A percentile compares a stretch with the other conserved stretches of the same genome.
Evolutionary conservation across 176 grass and related monocot species (phyloP).

Genomic region (Paspalum notatum): DNA sequence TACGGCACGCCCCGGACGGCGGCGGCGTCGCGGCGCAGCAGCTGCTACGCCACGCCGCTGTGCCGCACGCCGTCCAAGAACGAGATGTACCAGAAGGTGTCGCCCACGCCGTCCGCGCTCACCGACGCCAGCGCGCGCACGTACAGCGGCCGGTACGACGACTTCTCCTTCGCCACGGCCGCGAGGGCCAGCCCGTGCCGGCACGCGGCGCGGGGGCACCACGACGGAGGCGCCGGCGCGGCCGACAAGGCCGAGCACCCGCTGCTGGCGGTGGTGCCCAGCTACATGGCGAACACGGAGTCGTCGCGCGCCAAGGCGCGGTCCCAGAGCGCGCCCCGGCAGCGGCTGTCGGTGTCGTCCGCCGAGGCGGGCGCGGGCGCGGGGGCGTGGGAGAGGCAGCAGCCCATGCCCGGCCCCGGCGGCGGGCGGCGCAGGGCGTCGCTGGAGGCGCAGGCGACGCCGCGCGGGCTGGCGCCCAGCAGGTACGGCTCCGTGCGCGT

Average conservation of each 20-base stretch:
- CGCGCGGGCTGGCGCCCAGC: slow-evolving; percentile 6
- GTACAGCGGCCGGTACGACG: slow-evolving; percentile 63
- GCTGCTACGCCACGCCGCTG: slow-evolving; percentile 57
- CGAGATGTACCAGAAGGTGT: slow-evolving; percentile 51
- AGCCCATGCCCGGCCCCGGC: slow-evolving; percentile 26
- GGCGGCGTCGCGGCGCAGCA: slow-evolving; percentile 40
- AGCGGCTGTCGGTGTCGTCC: slow-evolving; percentile 59
- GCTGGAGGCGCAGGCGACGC: slow-evolving; percentile 47
- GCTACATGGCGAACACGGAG: slow-evolving; percentile 90
- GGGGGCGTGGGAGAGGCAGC: slow-evolving; percentile 21
- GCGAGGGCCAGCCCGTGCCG: slow-evolving; percentile 52
- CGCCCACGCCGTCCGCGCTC: slow-evolving; percentile 66
- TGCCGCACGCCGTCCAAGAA: slow-evolving; percentile 60
- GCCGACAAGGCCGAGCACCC: slow-evolving; percentile 36
- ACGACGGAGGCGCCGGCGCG: neutral
- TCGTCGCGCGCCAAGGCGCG: slow-evolving; percentile 75
- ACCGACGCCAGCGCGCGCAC: slow-evolving; percentile 68
- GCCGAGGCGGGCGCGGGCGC: neutral
- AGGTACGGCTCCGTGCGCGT: slow-evolving; percentile 30
- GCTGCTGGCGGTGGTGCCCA: slow-evolving; percentile 53
- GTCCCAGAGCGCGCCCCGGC: slow-evolving; percentile 74
- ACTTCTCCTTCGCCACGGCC: slow-evolving; percentile 80
- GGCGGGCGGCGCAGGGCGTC: slow-evolving; percentile 53
- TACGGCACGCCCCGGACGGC: slow-evolving; percentile 38
- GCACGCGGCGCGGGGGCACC: neutral